Evolutionary conservation across 352 stramenopile species (phyloP), one percentile per base, ranked within the genome.

Genomic region (Globisporangium nagaii): DNA sequence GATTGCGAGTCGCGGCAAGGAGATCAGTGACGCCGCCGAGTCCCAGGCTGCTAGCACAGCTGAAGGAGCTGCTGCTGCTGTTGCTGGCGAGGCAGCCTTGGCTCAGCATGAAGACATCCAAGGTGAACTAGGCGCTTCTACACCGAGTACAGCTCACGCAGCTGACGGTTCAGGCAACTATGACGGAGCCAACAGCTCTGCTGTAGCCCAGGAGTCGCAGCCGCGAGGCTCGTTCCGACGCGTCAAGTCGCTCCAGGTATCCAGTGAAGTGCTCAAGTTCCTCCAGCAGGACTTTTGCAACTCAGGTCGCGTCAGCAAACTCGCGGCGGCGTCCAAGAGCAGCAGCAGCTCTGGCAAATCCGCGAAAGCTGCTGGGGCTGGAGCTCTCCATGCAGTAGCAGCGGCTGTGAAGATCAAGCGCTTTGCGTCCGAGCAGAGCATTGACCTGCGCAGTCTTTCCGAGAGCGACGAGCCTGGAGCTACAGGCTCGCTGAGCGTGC

Each of bases 231-330:
- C 56, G 1, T 79, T 86, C 25, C 68, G 62, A 8, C 63, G 63
- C 11, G 63, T 89, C 41, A 84, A 79, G 28, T 73, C 72, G 30
- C 66, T 90, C 13, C 73, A 81, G 28, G 80, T 88, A 1, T 81
- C 80, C 0, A 54, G 65, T 0, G 75, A 79, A 17, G 80, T 91
- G 24, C 65, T 91, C 13, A 46, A 66, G 3, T 89, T 89, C 42
- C 67, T 91, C 0, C 70, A 89, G 35, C 80, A 88, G 25, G 80
- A 89, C 36, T 88, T 91, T 48, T 91, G 80, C 49, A 80, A 64
- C 20, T 65, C 68, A 0, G 66, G 62, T 13, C 71, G 71, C 4
- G 53, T 68, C 3, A 48, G 58, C 11, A 42, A 39, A 19, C 42
- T 53, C 10, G 42, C 39, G 5, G 10, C 32, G 9, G 45, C 13